phyloP scores from a whole-genome alignment of 768 basidiomycete genomes.

The Stropharia rugosoannulata region DNA sequence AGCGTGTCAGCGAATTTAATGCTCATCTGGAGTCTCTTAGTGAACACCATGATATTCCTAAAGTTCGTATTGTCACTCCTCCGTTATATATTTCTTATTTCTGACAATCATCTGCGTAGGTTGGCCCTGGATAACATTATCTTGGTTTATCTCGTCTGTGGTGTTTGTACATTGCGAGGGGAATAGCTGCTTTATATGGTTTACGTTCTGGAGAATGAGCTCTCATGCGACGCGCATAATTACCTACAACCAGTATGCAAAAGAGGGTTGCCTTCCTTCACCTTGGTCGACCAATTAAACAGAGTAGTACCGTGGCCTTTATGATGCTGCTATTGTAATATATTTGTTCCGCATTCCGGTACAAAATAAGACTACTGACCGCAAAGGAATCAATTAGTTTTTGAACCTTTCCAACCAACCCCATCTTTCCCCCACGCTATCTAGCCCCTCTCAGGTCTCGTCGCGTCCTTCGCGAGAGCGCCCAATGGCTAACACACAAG shows the following conservation, averaged over 20 bases:
- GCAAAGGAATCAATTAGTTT: conserved; percentile 36
- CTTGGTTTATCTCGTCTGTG: background rate
- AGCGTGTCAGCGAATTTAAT: conserved; percentile 90
- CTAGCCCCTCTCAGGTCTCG: conserved; percentile 25
- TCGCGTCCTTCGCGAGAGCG: conserved; percentile 35
- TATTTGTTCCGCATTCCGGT: conserved; percentile 46
- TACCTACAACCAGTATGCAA: no score
- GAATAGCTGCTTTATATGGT: background rate
- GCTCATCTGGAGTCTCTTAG: conserved; percentile 80
- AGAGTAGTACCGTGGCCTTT: conserved; percentile 4
- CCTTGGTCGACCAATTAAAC: background rate
- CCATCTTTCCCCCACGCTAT: conserved; percentile 29
- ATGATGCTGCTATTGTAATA: conserved; percentile 40
- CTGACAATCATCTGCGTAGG: conserved; percentile 40
- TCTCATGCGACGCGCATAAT: background rate
- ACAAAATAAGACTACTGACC: conserved; percentile 28
- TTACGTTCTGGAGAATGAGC: background rate
- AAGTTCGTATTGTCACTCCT: conserved; percentile 43
- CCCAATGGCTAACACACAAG: conserved; percentile 30
- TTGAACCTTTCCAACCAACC: conserved; percentile 26
- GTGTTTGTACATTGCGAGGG: background rate
- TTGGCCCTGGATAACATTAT: conserved; percentile 75
- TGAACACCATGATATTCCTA: conserved; percentile 95
- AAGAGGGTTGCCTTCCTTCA: no score
- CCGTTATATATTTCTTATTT: conserved; percentile 6